phyloP scores from a whole-genome alignment of 2,329 filamentous ascomycete species.

The Beauveria asiatica region DNA sequence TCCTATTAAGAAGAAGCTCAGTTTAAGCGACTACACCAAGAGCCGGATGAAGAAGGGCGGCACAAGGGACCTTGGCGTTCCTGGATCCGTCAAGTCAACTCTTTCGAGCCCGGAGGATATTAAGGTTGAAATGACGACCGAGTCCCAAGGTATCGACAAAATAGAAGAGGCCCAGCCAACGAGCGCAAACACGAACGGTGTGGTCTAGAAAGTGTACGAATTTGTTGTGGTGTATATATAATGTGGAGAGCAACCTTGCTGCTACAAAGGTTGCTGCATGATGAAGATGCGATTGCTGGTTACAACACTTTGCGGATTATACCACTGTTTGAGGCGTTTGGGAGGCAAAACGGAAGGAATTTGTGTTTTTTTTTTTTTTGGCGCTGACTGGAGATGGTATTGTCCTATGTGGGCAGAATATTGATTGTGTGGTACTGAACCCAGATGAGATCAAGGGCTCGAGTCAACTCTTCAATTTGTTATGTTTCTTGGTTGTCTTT shows the following conservation, averaged over 20 bases:
- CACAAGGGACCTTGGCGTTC: conserved; percentile 24
- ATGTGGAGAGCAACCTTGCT: background rate
- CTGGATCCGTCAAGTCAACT: conserved; percentile 24
- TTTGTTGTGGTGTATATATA: conserved; percentile 8
- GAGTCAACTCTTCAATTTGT: background rate
- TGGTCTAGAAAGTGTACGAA: conserved; percentile 5
- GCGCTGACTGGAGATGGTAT: conserved; percentile 6
- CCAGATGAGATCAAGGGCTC: background rate
- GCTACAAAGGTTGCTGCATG: conserved; percentile 3
- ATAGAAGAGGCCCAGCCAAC: conserved; percentile 17
- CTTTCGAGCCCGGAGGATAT: conserved; percentile 28
- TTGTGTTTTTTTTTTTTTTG: background rate
- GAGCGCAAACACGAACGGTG: conserved; percentile 15
- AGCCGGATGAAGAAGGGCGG: conserved; percentile 48
- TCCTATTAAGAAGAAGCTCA: conserved; percentile 59
- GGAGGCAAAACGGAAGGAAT: background rate
- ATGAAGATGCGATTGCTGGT: conserved; percentile 5
- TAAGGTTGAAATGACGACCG: conserved; percentile 27
- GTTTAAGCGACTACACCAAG: conserved; percentile 54
- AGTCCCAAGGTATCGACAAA: conserved; percentile 23
- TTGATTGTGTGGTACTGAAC: background rate
- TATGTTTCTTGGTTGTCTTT: background rate
- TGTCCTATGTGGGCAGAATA: background rate
- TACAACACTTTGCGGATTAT: conserved; percentile 7
- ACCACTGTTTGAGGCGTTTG: conserved; percentile 6